Evolutionary conservation across 805 yeast genomes (phyloP).

Genomic region (Barnettozyma pratensis): DNA sequence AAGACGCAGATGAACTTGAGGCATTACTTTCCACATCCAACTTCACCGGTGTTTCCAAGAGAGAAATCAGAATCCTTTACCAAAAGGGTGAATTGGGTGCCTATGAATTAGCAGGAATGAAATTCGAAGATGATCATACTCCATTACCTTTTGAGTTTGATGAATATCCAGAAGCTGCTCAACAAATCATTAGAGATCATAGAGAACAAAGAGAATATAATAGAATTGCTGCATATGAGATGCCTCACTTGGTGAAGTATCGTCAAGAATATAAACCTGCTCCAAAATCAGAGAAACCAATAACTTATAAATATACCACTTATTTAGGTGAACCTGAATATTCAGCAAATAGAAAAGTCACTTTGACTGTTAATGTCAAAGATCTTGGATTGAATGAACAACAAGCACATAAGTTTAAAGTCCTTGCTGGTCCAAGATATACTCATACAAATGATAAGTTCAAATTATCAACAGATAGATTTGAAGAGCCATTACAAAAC

Average conservation of each 20-base stretch:
- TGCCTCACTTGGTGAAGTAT: slow-evolving; percentile 76
- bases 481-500: slow-evolving; percentile 80
- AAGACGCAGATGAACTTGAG: slow-evolving; percentile 46
- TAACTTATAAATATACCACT: slow-evolving; percentile 66
- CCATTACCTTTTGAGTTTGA: slow-evolving; percentile 49
- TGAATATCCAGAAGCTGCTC: slow-evolving; percentile 67
- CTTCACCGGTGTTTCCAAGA: slow-evolving; percentile 34
- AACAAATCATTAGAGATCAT: slow-evolving; percentile 61
- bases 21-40: slow-evolving; percentile 48
- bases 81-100: slow-evolving; percentile 38
- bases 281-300: slow-evolving; percentile 35
- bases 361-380: slow-evolving; percentile 45
- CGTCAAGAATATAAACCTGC: slow-evolving; percentile 62
- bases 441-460: slow-evolving; percentile 55
- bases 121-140: slow-evolving; percentile 32
- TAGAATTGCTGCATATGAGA: slow-evolving; percentile 85
- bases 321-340: slow-evolving; percentile 63
- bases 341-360: slow-evolving; percentile 61
- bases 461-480: slow-evolving; percentile 59
- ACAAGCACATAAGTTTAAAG: slow-evolving; percentile 68
- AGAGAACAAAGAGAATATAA: slow-evolving; percentile 72
- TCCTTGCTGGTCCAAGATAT: slow-evolving; percentile 76
- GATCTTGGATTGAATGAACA: slow-evolving; percentile 47
- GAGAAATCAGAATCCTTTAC: slow-evolving; percentile 32
- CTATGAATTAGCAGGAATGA: slow-evolving; percentile 30